Percentiles rank a stretch among this genome's conserved stretches.
phyloP scores from a whole-genome alignment of 257 asterid species.

The Solanum pimpinellifolium region DNA sequence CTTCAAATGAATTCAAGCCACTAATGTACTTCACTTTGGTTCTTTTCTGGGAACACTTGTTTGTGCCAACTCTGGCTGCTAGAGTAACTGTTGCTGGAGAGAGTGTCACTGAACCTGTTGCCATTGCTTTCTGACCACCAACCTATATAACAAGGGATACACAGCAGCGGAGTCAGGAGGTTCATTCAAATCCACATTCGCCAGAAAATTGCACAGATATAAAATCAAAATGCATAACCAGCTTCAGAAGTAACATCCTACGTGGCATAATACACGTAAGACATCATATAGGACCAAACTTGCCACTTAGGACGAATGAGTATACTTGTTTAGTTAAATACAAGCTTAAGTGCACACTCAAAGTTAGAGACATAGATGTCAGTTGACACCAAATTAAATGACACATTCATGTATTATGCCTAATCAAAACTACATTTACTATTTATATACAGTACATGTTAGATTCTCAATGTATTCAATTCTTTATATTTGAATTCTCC shows the following conservation, averaged over 20 bases:
- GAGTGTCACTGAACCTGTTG: constrained; percentile 24
- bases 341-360: not conserved
- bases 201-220: not conserved
- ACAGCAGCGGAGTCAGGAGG: not conserved
- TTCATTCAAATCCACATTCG: not conserved
- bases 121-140: constrained; percentile 21
- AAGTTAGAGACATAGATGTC: not conserved
- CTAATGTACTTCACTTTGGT: constrained; percentile 34
- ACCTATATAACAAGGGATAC: not conserved
- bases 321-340: too few species aligned
- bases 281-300: not conserved
- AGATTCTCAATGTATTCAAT: not conserved
- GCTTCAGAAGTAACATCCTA: not conserved
- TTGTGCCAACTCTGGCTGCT: constrained; percentile 22
- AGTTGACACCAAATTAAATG: not conserved
- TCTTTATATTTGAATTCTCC: not conserved
- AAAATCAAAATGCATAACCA: not conserved
- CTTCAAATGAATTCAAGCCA: constrained; percentile 64
- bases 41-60: constrained; percentile 17
- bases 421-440: not conserved
- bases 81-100: constrained; percentile 27
- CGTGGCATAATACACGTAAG: not conserved
- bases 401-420: too few species aligned
- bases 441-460: not conserved
- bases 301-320: not conserved